A percentile compares a stretch with the other conserved stretches of the same genome.
Evolutionary conservation across 331 rosid species (phyloP).

Genomic region (Rhamnella rubrinervis): DNA sequence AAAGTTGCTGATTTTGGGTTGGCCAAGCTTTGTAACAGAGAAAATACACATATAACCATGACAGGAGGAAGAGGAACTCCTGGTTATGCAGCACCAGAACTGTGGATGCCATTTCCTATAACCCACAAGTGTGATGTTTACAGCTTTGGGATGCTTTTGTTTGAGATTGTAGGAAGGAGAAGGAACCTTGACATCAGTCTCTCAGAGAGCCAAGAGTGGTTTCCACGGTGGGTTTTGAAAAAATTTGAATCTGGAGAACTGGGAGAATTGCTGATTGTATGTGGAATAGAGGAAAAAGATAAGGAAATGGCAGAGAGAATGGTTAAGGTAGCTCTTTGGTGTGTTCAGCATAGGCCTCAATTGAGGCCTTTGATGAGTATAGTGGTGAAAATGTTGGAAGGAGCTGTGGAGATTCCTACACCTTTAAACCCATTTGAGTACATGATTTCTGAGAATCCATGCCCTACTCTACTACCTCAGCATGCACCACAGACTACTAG

Average conservation of each 20-base stretch:
- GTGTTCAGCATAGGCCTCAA: constrained; percentile 41
- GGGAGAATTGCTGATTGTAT: background rate
- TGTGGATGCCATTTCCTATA: constrained; percentile 40
- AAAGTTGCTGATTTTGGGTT: constrained; percentile 51
- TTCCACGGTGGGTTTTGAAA: constrained; percentile 42
- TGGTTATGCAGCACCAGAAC: constrained; percentile 49
- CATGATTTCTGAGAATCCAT: constrained; percentile 2
- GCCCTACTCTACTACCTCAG: background rate
- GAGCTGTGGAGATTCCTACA: constrained; percentile 28
- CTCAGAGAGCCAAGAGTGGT: constrained; percentile 37
- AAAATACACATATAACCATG: constrained; percentile 43
- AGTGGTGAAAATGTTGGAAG: constrained; percentile 52
- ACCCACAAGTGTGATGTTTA: constrained; percentile 58
- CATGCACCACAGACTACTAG: constrained; percentile 6
- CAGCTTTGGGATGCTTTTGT: constrained; percentile 55
- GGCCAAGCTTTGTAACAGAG: constrained; percentile 45
- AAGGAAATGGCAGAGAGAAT: constrained; percentile 33
- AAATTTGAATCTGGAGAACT: constrained; percentile 28
- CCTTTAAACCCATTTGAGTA: constrained; percentile 32
- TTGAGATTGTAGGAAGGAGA: constrained; percentile 55
- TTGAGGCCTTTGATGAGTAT: constrained; percentile 40
- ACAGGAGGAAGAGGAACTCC: constrained; percentile 42
- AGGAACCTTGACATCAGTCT: constrained; percentile 26
- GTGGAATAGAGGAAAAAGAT: constrained; percentile 29
- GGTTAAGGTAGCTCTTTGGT: constrained; percentile 33